These are phyloP conservation scores for Colletotrichum filicis DNA, from an alignment of 2,329 filamentous ascomycete genomes.

Conservation along the genomic window DNA sequence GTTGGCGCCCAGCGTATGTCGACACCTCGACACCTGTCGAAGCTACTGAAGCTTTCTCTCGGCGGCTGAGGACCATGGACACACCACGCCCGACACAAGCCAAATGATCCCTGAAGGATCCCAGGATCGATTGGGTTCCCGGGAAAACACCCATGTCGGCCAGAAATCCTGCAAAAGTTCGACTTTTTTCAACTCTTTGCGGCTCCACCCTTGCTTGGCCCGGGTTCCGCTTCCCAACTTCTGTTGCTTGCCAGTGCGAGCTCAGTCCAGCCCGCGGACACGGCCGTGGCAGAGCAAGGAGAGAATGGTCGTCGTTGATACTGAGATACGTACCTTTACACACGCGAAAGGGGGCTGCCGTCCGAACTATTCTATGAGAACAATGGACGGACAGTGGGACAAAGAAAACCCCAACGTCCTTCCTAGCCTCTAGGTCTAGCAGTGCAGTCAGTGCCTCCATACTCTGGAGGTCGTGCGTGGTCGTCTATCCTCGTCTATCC, in stretches of 20 bases:
- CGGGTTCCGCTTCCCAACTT: neutral
- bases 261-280: neutral
- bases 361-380: neutral
- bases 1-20: slow-evolving; percentile 9
- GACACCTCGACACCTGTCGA: neutral
- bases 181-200: neutral
- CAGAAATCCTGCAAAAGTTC: neutral
- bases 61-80: slow-evolving; percentile 1
- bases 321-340: neutral
- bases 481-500: slow-evolving; percentile 3
- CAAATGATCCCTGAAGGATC: slow-evolving; percentile 12
- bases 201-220: neutral
- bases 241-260: neutral
- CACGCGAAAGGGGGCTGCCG: neutral
- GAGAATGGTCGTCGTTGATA: neutral
- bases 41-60: slow-evolving; percentile 11
- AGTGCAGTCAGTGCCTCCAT: neutral
- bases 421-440: neutral
- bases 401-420: neutral
- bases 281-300: neutral
- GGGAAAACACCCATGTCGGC: slow-evolving; percentile 19
- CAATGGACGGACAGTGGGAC: neutral
- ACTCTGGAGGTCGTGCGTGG: neutral
- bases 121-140: slow-evolving; percentile 32
- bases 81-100: slow-evolving; percentile 1